A percentile compares a stretch with the other conserved stretches of the same genome.
Conservation (phyloP, 148 eudicot species). For the Rheum nobile region DNA sequence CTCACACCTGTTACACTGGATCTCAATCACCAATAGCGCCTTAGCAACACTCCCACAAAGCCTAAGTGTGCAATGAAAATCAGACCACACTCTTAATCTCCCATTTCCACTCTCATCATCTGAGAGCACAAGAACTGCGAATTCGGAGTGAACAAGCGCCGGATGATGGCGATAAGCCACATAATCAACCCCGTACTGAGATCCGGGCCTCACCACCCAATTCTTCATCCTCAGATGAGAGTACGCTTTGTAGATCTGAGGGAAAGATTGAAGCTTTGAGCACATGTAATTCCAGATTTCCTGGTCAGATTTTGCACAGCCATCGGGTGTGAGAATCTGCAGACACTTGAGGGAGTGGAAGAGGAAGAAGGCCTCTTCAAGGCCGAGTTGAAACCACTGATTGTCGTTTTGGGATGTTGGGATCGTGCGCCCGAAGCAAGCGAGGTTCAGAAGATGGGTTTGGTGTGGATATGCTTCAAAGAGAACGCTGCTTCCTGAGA, state of each 20-base stretch:
- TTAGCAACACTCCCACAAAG: slow-evolving; percentile 80
- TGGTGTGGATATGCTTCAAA: slow-evolving; percentile 34
- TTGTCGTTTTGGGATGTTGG: slow-evolving; percentile 41
- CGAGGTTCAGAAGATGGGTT: slow-evolving; percentile 42
- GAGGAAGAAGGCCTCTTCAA: slow-evolving; percentile 63
- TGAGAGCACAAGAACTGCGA: slow-evolving; percentile 53
- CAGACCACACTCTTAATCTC: slow-evolving; percentile 63
- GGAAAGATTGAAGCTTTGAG: slow-evolving; percentile 30
- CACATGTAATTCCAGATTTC: slow-evolving; percentile 53
- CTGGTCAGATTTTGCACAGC: slow-evolving; percentile 18
- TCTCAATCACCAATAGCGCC: slow-evolving; percentile 46
- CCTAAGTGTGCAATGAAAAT: slow-evolving; percentile 55
- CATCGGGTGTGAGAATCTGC: slow-evolving; percentile 27
- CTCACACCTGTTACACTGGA: slow-evolving; percentile 20
- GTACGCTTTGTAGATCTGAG: slow-evolving; percentile 42
- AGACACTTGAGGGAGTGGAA: slow-evolving; percentile 42
- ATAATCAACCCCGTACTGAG: slow-evolving; percentile 74
- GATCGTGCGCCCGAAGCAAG: slow-evolving; percentile 56
- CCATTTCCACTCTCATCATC: slow-evolving; percentile 18
- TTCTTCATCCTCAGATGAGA: slow-evolving; percentile 52
- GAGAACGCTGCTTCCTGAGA: slow-evolving; percentile 44
- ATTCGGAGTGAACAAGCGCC: slow-evolving; percentile 67
- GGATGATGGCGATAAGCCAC: slow-evolving; percentile 83
- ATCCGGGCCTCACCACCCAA: slow-evolving; percentile 73
- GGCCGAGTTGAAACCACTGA: slow-evolving; percentile 53